A percentile compares a stretch with the other conserved stretches of the same genome.
phyloP scores from a whole-genome alignment of 371 early-diverging fungal genomes.

The Mucor saturninus region DNA sequence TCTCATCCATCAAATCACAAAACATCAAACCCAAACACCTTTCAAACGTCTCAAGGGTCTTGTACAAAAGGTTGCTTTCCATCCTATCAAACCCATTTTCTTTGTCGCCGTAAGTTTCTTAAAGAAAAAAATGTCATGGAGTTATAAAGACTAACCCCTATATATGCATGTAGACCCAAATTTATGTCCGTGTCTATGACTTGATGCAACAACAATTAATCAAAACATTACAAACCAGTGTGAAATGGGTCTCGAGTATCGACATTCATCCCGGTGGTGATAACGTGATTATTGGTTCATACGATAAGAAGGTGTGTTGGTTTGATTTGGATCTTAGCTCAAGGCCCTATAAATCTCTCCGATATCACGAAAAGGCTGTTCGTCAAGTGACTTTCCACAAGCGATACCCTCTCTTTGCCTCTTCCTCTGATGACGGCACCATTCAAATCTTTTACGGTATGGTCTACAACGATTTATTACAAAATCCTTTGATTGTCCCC shows the following conservation, averaged over 20 bases:
- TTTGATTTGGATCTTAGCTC: slow-evolving; percentile 93
- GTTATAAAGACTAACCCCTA: background rate
- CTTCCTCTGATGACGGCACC: slow-evolving; percentile 91
- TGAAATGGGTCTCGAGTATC: slow-evolving; percentile 94
- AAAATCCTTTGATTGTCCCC: slow-evolving; percentile 97
- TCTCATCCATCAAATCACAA: slow-evolving; percentile 90
- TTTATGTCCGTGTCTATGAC: slow-evolving; percentile 92
- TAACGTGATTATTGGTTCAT: slow-evolving; percentile 93
- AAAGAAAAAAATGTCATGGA: no score
- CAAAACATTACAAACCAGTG: slow-evolving; percentile 82
- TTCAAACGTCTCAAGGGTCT: slow-evolving; percentile 87
- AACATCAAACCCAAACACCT: slow-evolving; percentile 86
- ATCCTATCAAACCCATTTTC: slow-evolving; percentile 91
- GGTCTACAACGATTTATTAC: slow-evolving; percentile 93
- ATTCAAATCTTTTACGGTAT: slow-evolving; percentile 96
- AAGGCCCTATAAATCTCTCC: slow-evolving; percentile 90
- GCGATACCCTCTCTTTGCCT: slow-evolving; percentile 93
- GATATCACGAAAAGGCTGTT: slow-evolving; percentile 89
- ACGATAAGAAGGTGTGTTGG: slow-evolving; percentile 94
- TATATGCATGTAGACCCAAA: slow-evolving; percentile 73
- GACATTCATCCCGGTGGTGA: slow-evolving; percentile 93
- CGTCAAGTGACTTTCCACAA: slow-evolving; percentile 87
- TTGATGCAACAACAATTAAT: slow-evolving; percentile 83
- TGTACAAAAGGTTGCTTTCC: slow-evolving; percentile 91
- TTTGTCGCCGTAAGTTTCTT: slow-evolving; percentile 81